Conservation (phyloP, 345 rosid genomes). For the Crucihimalaya himalaica region DNA sequence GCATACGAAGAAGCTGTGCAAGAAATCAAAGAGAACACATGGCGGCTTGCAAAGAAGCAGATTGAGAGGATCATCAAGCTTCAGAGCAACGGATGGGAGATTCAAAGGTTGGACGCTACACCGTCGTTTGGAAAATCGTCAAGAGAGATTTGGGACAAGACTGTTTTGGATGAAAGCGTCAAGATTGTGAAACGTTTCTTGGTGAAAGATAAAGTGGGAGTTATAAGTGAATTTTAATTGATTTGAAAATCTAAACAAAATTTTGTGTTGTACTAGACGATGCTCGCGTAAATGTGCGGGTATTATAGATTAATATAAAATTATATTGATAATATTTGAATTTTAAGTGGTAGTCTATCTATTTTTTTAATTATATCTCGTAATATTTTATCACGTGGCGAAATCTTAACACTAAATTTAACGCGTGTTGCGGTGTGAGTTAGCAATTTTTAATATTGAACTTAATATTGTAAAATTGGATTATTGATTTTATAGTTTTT, state of each 20-base stretch:
- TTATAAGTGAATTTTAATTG: not conserved
- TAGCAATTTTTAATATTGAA: too few species aligned
- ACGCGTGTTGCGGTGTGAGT: too few species aligned
- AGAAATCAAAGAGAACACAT: conserved; percentile 58
- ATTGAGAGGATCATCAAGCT: conserved; percentile 62
- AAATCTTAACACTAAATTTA: too few species aligned
- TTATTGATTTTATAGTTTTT: not conserved
- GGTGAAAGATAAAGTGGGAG: conserved; percentile 28
- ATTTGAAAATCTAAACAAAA: not conserved
- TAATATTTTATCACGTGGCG: too few species aligned
- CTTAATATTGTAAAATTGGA: too few species aligned
- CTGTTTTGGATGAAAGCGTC: conserved; percentile 65
- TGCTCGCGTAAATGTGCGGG: too few species aligned
- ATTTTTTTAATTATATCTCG: too few species aligned
- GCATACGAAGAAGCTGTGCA: conserved; percentile 51
- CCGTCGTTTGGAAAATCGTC: conserved; percentile 46
- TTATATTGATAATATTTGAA: too few species aligned
- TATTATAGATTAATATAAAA: too few species aligned
- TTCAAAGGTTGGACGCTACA: conserved; percentile 71
- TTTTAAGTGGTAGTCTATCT: too few species aligned
- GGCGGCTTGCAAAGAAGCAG: conserved; percentile 60
- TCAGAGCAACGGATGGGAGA: conserved; percentile 59
- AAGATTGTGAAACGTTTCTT: conserved; percentile 71
- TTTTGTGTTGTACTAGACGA: not conserved
- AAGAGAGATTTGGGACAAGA: conserved; percentile 63